Base-by-base conservation (phyloP, 2,329 filamentous ascomycete genomes). In the Clonostachys byssicola region DNA sequence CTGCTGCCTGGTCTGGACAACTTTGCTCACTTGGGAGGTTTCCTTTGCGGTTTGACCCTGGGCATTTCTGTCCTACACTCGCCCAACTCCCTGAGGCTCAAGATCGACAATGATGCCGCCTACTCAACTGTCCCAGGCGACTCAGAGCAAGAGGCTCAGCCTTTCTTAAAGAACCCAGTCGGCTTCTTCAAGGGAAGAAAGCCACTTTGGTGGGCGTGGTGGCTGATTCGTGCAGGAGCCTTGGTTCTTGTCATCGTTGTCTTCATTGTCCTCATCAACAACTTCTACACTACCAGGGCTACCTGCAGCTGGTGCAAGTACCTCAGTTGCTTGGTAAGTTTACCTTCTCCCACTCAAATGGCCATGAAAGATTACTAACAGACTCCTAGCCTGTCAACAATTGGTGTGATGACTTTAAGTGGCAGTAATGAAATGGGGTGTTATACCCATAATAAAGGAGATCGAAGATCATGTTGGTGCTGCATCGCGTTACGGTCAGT, bases 151-250 rank as follows among this genome's bases (percentile, higher is more conserved):
- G 74, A 74, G 18, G 72, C 75, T 16, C 72, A 75, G 23, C 64
- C 72, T 1, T 83, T 87, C 54, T 61, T 81, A 47, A 81, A 83
- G 57, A 81, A 79, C 49, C 81, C 86, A 1, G 63, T 84, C 5
- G 84, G 82, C 6, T 96, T 96, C 68, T 97, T 97, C 72, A 92
- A 92, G 64, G 90, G 89, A 17, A 81, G 94, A 16, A 96, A 95
- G 64, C 87, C 88, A 18, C 75, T 96, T 8, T 99, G 94, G 94
- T 99, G 94, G 94, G 87, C 74, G 6, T 99, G 94, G 94, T 97
- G 92, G 92, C 67, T 96, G 18, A 77, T 97, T 30, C 81, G 94
- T 16, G 88, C 80, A 1, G 89, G 79, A 0, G 85, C 87, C 20
- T 71, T 99, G 45, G 78, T 96, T 8, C 78, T 84, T n/a, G 87